Conservation (phyloP, 495 filamentous ascomycete species). For the Aspergillus carlsbadensis region DNA sequence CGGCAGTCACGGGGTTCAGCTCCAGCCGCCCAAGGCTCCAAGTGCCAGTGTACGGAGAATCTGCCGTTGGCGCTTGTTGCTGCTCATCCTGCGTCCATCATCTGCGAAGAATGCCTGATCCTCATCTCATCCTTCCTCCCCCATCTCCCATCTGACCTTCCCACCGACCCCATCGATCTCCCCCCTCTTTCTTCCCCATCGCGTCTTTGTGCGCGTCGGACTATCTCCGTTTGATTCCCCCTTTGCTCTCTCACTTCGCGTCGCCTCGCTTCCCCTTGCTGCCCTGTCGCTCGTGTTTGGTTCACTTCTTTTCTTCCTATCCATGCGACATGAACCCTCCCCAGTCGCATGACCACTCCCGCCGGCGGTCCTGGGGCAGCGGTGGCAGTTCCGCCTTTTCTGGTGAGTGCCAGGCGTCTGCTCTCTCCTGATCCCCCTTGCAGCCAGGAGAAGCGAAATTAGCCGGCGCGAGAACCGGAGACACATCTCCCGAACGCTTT, state of each 20-base stretch:
- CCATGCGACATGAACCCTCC: constrained; percentile 39
- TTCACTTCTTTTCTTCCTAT: constrained; percentile 9
- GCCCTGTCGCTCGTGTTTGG: constrained; percentile 2
- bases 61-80: constrained; percentile 16
- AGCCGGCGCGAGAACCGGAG: constrained; percentile 1
- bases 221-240: constrained; percentile 14
- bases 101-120: background rate
- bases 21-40: constrained; percentile 20
- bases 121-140: background rate
- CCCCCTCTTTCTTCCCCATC: background rate
- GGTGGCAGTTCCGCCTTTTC: constrained; percentile 36
- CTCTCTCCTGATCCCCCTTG: constrained; percentile 2
- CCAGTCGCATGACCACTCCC: constrained; percentile 29
- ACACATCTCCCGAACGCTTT: background rate
- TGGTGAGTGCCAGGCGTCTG: constrained; percentile 34
- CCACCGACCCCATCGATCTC: background rate
- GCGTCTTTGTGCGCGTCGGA: constrained; percentile 1
- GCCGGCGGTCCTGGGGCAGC: constrained; percentile 38
- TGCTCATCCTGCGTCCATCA: constrained; percentile 1
- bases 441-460: constrained; percentile 7
- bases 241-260: constrained; percentile 1
- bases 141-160: constrained; percentile 8
- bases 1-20: constrained; percentile 40
- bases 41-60: constrained; percentile 13
- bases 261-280: constrained; percentile 1